phyloP scores from a whole-genome alignment of 768 basidiomycete species.

The Lactifluus hygrophoroides region DNA sequence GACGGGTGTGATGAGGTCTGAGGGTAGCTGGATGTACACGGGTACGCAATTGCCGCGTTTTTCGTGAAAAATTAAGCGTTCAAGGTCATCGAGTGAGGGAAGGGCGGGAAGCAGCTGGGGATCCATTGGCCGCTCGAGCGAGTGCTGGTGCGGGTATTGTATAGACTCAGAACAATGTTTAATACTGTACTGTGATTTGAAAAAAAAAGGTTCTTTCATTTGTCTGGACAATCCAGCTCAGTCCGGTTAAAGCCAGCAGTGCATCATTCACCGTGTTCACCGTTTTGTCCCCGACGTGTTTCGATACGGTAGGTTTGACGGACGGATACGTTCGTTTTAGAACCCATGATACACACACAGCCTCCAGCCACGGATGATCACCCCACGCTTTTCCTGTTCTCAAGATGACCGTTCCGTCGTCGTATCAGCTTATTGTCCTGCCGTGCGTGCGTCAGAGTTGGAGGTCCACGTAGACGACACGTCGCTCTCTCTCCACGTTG shows the following conservation, averaged over 20 bases:
- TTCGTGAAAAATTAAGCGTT: constrained; percentile 69
- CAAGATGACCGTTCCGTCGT: constrained; percentile 51
- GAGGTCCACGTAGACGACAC: constrained; percentile 71
- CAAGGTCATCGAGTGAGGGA: constrained; percentile 67
- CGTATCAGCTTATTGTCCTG: constrained; percentile 59
- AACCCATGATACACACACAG: too few species aligned
- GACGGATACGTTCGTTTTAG: too few species aligned
- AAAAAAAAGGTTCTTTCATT: too few species aligned
- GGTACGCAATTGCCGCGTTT: constrained; percentile 90
- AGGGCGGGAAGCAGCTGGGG: constrained; percentile 43
- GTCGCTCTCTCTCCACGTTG: constrained; percentile 64
- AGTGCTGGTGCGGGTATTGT: neutral
- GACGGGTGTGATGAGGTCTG: constrained; percentile 94
- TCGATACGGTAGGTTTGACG: too few species aligned
- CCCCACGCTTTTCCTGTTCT: constrained; percentile 62
- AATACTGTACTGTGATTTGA: too few species aligned
- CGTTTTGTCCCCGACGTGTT: too few species aligned
- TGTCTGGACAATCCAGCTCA: too few species aligned
- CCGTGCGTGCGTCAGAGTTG: constrained; percentile 64
- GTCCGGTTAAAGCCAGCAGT: too few species aligned
- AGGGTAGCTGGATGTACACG: constrained; percentile 86
- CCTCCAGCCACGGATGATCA: constrained; percentile 52
- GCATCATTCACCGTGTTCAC: too few species aligned
- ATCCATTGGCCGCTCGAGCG: constrained; percentile 18
- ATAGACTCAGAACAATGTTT: too few species aligned